Conservation (phyloP, 345 rosid genomes). For the Ceriops decandra region DNA sequence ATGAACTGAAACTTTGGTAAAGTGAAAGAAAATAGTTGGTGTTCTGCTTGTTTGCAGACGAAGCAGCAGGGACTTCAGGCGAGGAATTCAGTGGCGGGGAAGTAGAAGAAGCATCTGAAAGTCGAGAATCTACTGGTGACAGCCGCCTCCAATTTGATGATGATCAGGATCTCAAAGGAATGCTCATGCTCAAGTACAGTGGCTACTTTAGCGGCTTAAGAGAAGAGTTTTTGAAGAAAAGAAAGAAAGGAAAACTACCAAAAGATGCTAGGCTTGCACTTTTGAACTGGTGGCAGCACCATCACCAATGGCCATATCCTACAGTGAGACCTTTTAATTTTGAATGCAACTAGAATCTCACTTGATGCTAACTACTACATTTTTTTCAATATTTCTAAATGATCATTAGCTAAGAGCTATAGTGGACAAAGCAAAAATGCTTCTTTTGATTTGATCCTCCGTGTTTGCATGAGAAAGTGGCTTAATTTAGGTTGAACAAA, state of each 20-base stretch:
- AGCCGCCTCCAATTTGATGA: not conserved
- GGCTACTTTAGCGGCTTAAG: constrained; percentile 50
- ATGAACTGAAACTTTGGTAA: too few relatives aligned
- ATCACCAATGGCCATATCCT: constrained; percentile 68
- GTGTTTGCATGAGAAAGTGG: too few relatives aligned
- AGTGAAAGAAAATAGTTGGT: too few relatives aligned
- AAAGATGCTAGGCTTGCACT: constrained; percentile 47
- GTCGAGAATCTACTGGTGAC: constrained; percentile 19
- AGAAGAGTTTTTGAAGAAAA: constrained; percentile 60
- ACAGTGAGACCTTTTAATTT: constrained; percentile 33
- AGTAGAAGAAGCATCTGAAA: constrained; percentile 28
- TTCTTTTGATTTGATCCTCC: too few relatives aligned
- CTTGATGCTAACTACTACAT: not conserved
- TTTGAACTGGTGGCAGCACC: constrained; percentile 60
- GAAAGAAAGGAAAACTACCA: constrained; percentile 62
- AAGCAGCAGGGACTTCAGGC: constrained; percentile 42
- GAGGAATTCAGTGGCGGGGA: constrained; percentile 49
- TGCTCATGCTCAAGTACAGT: constrained; percentile 55
- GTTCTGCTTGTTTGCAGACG: constrained; percentile 27
- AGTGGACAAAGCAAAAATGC: too few relatives aligned
- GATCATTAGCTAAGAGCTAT: not conserved
- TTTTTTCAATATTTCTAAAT: not conserved
- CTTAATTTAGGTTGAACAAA: too few relatives aligned
- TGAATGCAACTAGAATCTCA: not conserved
- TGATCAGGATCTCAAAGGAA: constrained; percentile 38